Evolutionary conservation across 805 yeast species (phyloP), one percentile per base, ranked within the genome.

Genomic region (Pichia insulana): DNA sequence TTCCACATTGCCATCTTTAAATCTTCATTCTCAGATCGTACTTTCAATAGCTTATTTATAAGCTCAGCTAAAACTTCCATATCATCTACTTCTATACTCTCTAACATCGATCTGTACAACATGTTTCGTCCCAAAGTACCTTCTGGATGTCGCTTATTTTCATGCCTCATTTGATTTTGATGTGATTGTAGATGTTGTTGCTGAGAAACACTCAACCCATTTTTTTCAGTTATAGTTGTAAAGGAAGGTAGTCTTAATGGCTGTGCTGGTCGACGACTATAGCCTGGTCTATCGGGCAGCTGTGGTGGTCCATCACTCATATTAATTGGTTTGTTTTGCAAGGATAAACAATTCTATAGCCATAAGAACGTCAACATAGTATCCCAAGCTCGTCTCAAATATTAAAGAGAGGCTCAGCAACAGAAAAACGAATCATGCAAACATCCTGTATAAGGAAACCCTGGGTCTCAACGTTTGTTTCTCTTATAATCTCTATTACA

Each of bases 1-100:
- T 39, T 20, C 64, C 64, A 60, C 4, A 60, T 55, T 9, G 50
- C 52, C 7, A 43, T 38, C 32, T 58, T 60, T 15, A 59, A 38
- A 20, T 34, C 22, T 26, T 42, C 42, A 36, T 56, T 60, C 20
- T 53, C 51, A 4, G 20, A 10, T 19, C 58, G 34, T 2, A 53
- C 45, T 3, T 34, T 30, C 5, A 46, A 20, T 19, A 60, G 37
- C 30, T 51, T 56, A 38, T 57, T 59, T 8, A 57, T 41, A 7
- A 59, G 37, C 11, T 45, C 43, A 22, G 41, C 46, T n/a, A 58
- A 32, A 4, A 46, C 49, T 3, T 37, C 13, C 17, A 49, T 45
- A 27, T 53, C 56, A 18, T 54, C 58, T 7, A 51, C 37, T 18
- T 54, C 36, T 13, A 50, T 40, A 22, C 40, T 18, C 18, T 37